phyloP scores from a whole-genome alignment of 352 stramenopile species.

The Aphanomyces euteiches region DNA sequence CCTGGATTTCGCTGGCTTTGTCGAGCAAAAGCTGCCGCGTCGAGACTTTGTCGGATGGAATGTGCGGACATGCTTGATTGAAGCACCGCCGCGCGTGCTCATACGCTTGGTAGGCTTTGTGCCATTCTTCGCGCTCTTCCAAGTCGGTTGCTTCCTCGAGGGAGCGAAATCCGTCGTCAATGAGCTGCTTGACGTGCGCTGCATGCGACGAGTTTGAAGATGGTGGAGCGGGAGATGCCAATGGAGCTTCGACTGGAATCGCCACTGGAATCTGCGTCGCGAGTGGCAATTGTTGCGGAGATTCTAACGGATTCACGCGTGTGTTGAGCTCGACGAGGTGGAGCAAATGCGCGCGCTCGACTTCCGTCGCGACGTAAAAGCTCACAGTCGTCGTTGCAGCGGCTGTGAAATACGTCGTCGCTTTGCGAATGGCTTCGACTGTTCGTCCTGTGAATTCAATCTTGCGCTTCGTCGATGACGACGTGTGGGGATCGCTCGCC shows the following conservation, averaged over 20 bases:
- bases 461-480: background rate
- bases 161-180: constrained; percentile 24
- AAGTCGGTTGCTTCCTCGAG: background rate
- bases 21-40: background rate
- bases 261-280: background rate
- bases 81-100: constrained; percentile 4
- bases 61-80: background rate
- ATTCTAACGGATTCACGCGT: constrained; percentile 9
- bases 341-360: constrained; percentile 22
- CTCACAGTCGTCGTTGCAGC: constrained; percentile 7
- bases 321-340: constrained; percentile 26
- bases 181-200: constrained; percentile 8
- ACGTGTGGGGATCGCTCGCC: background rate
- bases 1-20: constrained; percentile 17
- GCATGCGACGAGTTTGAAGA: constrained; percentile 5
- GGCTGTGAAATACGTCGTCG: constrained; percentile 26
- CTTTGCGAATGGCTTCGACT: constrained; percentile 18
- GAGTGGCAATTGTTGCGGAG: background rate
- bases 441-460: constrained; percentile 26
- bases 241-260: background rate
- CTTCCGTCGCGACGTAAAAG: constrained; percentile 23
- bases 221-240: background rate
- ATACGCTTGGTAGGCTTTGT: constrained; percentile 4
- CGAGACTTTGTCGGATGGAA: constrained; percentile 15
- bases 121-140: constrained; percentile 7